Conservation (phyloP, 164 flowering plant genomes). For the Umbilicus rupestris region DNA sequence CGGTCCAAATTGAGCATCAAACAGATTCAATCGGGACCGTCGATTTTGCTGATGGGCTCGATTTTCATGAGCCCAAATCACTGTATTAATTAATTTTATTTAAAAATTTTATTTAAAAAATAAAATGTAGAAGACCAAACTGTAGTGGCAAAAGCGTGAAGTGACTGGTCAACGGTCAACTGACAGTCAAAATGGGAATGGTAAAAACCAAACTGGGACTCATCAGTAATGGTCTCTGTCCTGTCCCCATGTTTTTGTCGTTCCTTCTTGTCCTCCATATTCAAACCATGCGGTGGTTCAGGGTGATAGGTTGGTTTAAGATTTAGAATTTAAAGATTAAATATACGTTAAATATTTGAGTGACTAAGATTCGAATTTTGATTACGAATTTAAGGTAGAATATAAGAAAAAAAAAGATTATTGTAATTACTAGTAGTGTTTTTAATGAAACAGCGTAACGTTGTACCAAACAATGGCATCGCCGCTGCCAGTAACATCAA, state of each 20-base stretch:
- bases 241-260: not conserved
- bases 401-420: too few relatives aligned
- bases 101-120: too few relatives aligned
- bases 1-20: not conserved
- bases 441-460: slow-evolving; percentile 20
- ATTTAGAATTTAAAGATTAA: too few relatives aligned
- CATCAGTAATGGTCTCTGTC: not conserved
- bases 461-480: slow-evolving; percentile 20
- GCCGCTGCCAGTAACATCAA: slow-evolving; percentile 3
- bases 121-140: too few relatives aligned
- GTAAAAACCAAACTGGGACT: not conserved
- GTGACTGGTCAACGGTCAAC: slow-evolving; percentile 6
- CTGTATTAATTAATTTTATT: too few relatives aligned
- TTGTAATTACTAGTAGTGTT: too few relatives aligned
- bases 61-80: too few relatives aligned
- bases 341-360: too few relatives aligned
- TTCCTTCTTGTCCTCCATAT: not conserved
- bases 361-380: too few relatives aligned
- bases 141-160: not conserved
- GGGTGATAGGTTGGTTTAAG: too few relatives aligned
- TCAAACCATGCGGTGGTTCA: not conserved
- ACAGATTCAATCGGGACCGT: not conserved
- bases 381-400: too few relatives aligned
- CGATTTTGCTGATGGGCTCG: not conserved
- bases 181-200: slow-evolving; percentile 1